Conservation (phyloP, 495 filamentous ascomycete species). For the Talaromyces wortmannii region DNA sequence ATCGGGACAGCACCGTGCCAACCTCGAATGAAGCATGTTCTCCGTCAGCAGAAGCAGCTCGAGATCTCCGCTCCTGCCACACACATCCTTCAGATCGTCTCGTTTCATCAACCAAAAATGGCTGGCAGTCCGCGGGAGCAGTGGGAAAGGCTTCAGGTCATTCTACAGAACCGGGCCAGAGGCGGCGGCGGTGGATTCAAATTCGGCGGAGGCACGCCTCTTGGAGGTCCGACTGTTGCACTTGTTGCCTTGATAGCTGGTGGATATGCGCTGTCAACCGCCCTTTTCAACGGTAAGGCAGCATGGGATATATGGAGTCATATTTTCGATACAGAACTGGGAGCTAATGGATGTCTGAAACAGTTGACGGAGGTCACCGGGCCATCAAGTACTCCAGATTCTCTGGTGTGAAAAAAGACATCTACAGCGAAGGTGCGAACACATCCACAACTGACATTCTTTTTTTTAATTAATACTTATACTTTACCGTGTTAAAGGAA, state of each 20-base stretch:
- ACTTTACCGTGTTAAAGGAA: conserved; percentile 50
- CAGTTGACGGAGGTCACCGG: conserved; percentile 96
- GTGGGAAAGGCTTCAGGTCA: conserved; percentile 57
- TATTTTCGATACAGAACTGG: not conserved
- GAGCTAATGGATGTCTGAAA: conserved; percentile 5
- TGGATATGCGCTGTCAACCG: conserved; percentile 61
- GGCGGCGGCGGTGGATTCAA: conserved; percentile 31
- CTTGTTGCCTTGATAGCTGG: conserved; percentile 60
- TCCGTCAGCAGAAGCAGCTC: conserved; percentile 15
- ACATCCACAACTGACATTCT: not conserved
- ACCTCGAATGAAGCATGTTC: conserved; percentile 3
- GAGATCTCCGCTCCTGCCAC: conserved; percentile 16
- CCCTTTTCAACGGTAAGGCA: conserved; percentile 83
- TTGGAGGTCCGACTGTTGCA: conserved; percentile 34
- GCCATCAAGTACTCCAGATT: conserved; percentile 97
- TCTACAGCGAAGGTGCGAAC: conserved; percentile 82
- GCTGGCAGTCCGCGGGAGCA: conserved; percentile 56
- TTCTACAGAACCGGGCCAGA: conserved; percentile 46
- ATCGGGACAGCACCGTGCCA: not conserved
- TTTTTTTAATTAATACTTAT: not conserved
- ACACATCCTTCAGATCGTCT: conserved; percentile 14
- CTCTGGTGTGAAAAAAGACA: conserved; percentile 92
- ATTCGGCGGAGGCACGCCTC: conserved; percentile 45
- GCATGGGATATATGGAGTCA: not conserved
- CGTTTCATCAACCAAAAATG: conserved; percentile 30